Evolutionary conservation across 2,329 filamentous ascomycete genomes (phyloP), one percentile per base, ranked within the genome.

Genomic region (Fusarium domesticum): DNA sequence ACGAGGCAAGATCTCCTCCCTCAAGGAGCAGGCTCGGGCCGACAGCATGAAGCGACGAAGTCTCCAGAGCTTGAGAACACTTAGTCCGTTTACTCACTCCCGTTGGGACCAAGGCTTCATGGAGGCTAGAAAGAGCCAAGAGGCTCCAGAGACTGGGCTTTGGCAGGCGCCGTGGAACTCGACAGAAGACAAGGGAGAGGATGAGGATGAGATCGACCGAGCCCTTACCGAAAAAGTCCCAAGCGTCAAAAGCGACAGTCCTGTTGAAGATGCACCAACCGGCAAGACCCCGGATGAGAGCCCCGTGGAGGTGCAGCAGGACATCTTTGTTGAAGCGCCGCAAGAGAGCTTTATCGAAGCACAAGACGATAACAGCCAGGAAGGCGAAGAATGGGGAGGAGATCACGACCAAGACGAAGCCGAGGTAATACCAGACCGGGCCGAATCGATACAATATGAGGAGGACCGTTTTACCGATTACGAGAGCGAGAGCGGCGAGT

Each of bases 21-120:
- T 96, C 33, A 85, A 87, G 56, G 83, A 90, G 50, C 84, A 89
- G 57, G 86, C 88, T 0, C 80, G 86, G 16, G 87, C 86, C 45
- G 90, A 95, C 56, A 89, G 80, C 56, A 66, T 95, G 58, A 84
- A 87, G 59, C 79, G 90, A 39, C 80, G 84, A 43, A 95, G 88
- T 63, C 66, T 91, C 40, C 84, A 89, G 56, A 90, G 80, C 59
- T 67, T 92, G 47, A 80, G 87, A 30, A 85, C 83, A 2, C 83
- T 84, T 0, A 93, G 85, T 59, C 89, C 88, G 1, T 87, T 95
- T 60, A 91, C 86, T 1, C 81, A 88, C 54, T 80, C 88, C 3
- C 72, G 51, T 47, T 61, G 59, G 64, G 66, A 70, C 18, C 56
- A 55, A 36, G 47, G 50, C 18, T 42, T 56, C 18, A 44, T 50